A percentile compares a stretch with the other conserved stretches of the same genome.
Evolutionary conservation across 2,329 filamentous ascomycete genomes (phyloP).

Genomic region (Ophiostoma piceae): DNA sequence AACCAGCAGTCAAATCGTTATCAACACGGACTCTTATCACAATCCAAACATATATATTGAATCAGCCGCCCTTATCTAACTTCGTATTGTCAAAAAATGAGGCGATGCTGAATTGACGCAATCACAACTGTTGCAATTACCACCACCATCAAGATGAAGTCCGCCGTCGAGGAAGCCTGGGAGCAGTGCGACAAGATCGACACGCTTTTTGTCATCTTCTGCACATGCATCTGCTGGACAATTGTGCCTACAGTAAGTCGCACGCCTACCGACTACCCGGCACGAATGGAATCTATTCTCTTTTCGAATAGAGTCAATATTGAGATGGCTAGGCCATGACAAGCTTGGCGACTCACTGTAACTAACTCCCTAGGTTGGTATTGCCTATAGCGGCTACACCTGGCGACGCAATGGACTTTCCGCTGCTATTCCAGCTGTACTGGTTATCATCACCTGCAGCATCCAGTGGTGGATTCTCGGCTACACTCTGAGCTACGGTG

Average conservation of each 20-base stretch:
- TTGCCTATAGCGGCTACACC: constrained; percentile 23
- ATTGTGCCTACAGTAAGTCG: constrained; percentile 20
- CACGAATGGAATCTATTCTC: too few species aligned
- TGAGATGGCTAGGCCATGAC: too few species aligned
- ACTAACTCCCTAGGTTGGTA: constrained; percentile 17
- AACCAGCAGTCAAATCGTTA: too few species aligned
- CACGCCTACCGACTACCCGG: background rate
- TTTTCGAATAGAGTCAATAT: too few species aligned
- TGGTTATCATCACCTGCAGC: constrained; percentile 78
- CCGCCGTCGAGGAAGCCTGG: constrained; percentile 9
- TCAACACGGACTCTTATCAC: too few species aligned
- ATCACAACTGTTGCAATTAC: background rate
- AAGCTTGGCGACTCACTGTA: too few species aligned
- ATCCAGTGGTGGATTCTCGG: constrained; percentile 99
- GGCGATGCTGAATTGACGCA: background rate
- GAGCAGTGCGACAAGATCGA: constrained; percentile 18
- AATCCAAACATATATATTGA: background rate
- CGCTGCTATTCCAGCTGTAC: constrained; percentile 56
- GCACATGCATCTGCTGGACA: constrained; percentile 23
- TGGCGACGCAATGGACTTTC: constrained; percentile 23
- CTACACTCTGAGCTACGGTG: constrained; percentile 82
- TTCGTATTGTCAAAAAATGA: background rate
- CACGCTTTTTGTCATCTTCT: constrained; percentile 22
- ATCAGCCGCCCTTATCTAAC: background rate
- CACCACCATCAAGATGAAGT: constrained; percentile 1